These are phyloP conservation scores for Neonectria ditissima DNA, from an alignment of 2,329 filamentous ascomycete species.

Conservation along the genomic window DNA sequence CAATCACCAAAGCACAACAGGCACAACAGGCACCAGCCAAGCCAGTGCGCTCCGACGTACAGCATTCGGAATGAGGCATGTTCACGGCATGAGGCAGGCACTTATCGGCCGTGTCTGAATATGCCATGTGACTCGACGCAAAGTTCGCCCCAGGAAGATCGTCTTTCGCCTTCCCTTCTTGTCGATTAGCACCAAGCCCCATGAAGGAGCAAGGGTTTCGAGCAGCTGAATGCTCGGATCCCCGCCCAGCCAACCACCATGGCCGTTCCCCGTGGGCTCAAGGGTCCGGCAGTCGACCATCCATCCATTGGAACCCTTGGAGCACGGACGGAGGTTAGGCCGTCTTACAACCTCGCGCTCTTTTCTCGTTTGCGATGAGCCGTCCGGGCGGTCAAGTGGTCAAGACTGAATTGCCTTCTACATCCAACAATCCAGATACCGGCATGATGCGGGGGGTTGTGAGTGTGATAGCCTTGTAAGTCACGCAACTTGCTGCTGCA, in stretches of 20 bases:
- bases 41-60: neutral
- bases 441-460: neutral
- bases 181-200: conserved; percentile 23
- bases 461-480: conserved; percentile 1
- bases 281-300: conserved; percentile 19
- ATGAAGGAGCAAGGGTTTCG: conserved; percentile 33
- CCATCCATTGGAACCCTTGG: conserved; percentile 3
- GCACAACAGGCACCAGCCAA: neutral
- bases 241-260: conserved; percentile 23
- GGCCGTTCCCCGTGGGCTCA: conserved; percentile 4
- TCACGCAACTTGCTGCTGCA: neutral
- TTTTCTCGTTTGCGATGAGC: conserved; percentile 27
- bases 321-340: conserved; percentile 37
- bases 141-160: conserved; percentile 28
- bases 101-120: conserved; percentile 17
- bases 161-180: conserved; percentile 31
- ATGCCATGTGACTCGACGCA: conserved; percentile 29
- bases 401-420: neutral
- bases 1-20: conserved; percentile 8
- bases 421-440: neutral
- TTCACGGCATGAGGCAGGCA: conserved; percentile 10
- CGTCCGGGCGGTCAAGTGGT: neutral
- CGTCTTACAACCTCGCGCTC: conserved; percentile 40
- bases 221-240: conserved; percentile 36
- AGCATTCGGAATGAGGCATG: neutral